A percentile compares a stretch with the other conserved stretches of the same genome.
phyloP scores from a whole-genome alignment of 345 rosid genomes.

The Gossypium arboreum region DNA sequence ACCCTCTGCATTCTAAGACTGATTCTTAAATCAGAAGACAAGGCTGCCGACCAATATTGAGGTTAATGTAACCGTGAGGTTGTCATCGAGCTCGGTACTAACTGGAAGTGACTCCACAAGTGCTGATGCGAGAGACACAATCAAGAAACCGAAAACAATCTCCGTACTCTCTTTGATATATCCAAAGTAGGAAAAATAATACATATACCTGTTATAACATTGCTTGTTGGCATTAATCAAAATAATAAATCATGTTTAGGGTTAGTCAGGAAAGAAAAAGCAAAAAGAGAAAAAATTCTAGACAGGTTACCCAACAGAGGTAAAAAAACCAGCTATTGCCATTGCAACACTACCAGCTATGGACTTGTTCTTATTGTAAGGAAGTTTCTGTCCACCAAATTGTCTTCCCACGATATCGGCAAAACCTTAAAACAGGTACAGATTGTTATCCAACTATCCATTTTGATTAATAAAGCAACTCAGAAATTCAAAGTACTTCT shows the following conservation, averaged over 20 bases:
- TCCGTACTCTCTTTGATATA: slow-evolving; percentile 46
- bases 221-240: neutral
- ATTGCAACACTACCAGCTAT: slow-evolving; percentile 82
- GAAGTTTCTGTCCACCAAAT: slow-evolving; percentile 60
- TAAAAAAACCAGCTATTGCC: slow-evolving; percentile 64
- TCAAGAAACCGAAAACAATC: slow-evolving; percentile 55
- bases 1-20: neutral
- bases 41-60: slow-evolving; percentile 54
- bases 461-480: neutral
- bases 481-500: neutral
- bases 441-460: too few relatives aligned
- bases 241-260: neutral
- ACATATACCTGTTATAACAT: slow-evolving; percentile 50
- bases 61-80: slow-evolving; percentile 73
- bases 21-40: slow-evolving; percentile 31
- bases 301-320: slow-evolving; percentile 52
- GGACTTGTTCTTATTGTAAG: slow-evolving; percentile 79
- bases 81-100: slow-evolving; percentile 78
- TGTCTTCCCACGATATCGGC: slow-evolving; percentile 88
- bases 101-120: slow-evolving; percentile 83
- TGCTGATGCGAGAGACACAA: slow-evolving; percentile 64
- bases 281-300: neutral
- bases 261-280: neutral
- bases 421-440: slow-evolving; percentile 44
- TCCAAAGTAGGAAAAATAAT: slow-evolving; percentile 66